Conservation (phyloP, 106 monocot genomes). For the Dactylorhiza incarnata region DNA sequence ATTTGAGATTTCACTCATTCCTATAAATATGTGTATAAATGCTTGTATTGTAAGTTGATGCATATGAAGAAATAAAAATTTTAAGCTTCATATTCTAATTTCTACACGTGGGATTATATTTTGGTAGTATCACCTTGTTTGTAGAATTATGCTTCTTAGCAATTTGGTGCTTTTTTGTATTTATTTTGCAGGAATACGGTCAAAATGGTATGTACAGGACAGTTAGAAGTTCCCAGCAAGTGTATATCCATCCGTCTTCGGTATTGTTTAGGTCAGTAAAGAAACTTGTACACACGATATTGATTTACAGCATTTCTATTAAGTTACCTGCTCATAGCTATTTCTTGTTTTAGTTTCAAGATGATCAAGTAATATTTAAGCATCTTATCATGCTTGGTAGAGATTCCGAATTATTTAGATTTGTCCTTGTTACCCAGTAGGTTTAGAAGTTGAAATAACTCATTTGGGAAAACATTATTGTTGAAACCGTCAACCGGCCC, state of each 20-base stretch:
- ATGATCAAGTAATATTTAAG: not conserved
- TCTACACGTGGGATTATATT: no score
- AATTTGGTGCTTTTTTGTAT: constrained; percentile 2
- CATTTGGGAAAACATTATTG: not conserved
- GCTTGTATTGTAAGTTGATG: no score
- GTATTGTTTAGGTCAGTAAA: constrained; percentile 71
- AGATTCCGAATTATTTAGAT: not conserved
- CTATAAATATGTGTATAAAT: no score
- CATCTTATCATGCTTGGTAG: not conserved
- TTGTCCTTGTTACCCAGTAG: not conserved
- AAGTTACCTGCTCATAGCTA: not conserved
- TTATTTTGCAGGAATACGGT: constrained; percentile 52
- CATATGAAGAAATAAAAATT: no score
- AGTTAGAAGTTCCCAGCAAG: constrained; percentile 84
- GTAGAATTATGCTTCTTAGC: not conserved
- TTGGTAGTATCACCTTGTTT: not conserved
- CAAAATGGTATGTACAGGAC: constrained; percentile 95
- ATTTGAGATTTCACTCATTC: no score
- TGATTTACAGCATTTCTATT: not conserved
- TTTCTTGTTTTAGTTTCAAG: not conserved
- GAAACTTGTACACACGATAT: not conserved
- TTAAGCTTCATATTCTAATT: no score
- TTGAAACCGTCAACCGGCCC: no score
- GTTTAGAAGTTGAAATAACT: not conserved
- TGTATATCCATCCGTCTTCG: constrained; percentile 94